phyloP scores from a whole-genome alignment of 768 basidiomycete species.

The Coprinopsis strossmayeri region DNA sequence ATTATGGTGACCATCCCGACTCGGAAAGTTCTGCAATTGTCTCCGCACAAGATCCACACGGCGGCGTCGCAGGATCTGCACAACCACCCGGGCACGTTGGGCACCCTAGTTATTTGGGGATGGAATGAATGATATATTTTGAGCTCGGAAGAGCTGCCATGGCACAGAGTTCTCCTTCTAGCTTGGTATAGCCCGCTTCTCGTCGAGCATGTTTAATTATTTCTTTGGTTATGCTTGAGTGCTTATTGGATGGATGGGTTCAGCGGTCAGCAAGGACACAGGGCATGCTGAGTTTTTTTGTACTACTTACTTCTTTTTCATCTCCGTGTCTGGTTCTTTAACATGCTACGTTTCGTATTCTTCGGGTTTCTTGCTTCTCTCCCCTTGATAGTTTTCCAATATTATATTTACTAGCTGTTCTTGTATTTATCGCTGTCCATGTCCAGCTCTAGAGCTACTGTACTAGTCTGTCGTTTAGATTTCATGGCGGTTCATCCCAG shows the following conservation, averaged over 20 bases:
- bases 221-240: background rate
- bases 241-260: background rate
- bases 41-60: conserved; percentile 2
- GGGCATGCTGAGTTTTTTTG: background rate
- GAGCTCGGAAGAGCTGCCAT: background rate
- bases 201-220: too few species aligned
- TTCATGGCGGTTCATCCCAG: too few species aligned
- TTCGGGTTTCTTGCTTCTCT: background rate
- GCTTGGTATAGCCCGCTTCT: too few species aligned
- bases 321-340: background rate
- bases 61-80: conserved; percentile 6
- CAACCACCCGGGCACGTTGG: background rate
- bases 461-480: too few species aligned
- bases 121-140: background rate
- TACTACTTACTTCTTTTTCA: background rate
- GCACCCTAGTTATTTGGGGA: background rate
- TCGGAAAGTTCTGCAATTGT: background rate
- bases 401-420: too few species aligned
- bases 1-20: background rate
- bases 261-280: conserved; percentile 1
- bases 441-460: too few species aligned
- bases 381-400: background rate
- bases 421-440: too few species aligned
- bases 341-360: background rate
- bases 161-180: too few species aligned